Base-by-base conservation (phyloP, 2,329 filamentous ascomycete species). In the Pseudodiploospora longispora region DNA sequence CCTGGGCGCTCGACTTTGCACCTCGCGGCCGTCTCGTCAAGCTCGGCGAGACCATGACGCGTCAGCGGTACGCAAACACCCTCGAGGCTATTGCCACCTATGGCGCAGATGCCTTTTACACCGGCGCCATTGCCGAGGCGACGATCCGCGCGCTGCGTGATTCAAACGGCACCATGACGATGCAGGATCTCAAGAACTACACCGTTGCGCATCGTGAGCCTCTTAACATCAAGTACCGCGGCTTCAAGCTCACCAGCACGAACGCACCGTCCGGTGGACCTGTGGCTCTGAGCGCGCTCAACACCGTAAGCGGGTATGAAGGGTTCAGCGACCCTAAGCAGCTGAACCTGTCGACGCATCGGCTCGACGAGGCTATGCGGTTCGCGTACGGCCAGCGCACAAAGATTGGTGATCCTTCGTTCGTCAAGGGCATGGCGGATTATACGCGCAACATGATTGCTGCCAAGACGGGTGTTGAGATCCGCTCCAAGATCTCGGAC, bases 1-100 rank as follows among this genome's bases (percentile, higher is more conserved):
- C 77, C 0, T 95, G 87, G 84, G 85, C 88, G 0, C 66, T 87
- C 29, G 89, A 95, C 60, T 95, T 95, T 62, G 87, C 88, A 2
- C 87, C 87, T 0, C 76, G 84, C 46, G 87, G 87, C 3, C 78
- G 70, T 2, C 66, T 78, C 1, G 56, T 90, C 1, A 69, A 71
- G 19, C 60, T 86, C 3, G 83, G 83, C n/a, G 85, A 93, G 52
- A 84, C 65, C 0, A 85, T 93, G 50, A 87, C 83, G 0, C 72
- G 86, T 27, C 84, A 80, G 57, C 73, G 87, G 34, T 89, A 86
- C 59, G 86, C 85, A 1, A 67, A 85, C 48, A 87, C 85, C 0
- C 71, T 93, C 0, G 83, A 89, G 57, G 69, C 68, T 0, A 85
- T 93, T 52, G 83, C 84, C 0, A 59, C 74, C 1, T 51, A 76